phyloP scores from a whole-genome alignment of 495 filamentous ascomycete genomes.

The Aspergillus homomorphus region DNA sequence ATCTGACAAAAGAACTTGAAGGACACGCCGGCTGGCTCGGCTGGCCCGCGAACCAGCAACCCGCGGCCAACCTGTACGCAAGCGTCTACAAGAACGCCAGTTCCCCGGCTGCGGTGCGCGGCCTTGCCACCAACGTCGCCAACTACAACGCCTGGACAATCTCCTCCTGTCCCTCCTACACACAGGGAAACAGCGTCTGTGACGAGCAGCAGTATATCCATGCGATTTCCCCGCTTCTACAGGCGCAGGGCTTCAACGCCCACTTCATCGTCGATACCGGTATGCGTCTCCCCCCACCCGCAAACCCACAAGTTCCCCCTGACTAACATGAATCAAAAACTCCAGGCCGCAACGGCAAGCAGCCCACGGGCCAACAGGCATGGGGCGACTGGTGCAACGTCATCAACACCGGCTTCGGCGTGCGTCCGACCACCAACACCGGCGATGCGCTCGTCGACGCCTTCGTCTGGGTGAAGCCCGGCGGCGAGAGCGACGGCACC shows the following conservation, averaged over 20 bases:
- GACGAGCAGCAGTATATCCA: conserved; percentile 75
- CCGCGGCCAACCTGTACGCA: conserved; percentile 67
- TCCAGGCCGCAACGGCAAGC: conserved; percentile 61
- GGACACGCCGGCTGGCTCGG: conserved; percentile 70
- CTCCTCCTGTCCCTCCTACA: conserved; percentile 42
- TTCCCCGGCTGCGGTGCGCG: conserved; percentile 63
- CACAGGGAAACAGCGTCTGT: conserved; percentile 42
- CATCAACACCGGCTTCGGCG: conserved; percentile 70
- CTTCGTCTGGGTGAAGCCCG: conserved; percentile 84
- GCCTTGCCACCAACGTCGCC: conserved; percentile 74
- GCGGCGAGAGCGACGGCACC: conserved; percentile 79
- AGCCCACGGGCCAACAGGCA: conserved; percentile 57
- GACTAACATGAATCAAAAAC: not conserved
- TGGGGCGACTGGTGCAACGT: conserved; percentile 89
- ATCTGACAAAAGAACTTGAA: conserved; percentile 8
- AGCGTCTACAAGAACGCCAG: conserved; percentile 64
- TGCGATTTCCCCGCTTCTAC: conserved; percentile 60
- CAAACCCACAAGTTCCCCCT: not conserved
- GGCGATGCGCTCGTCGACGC: conserved; percentile 63
- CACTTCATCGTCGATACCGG: conserved; percentile 70
- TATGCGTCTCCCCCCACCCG: conserved; percentile 14
- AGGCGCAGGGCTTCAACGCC: conserved; percentile 59
- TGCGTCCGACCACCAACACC: conserved; percentile 61
- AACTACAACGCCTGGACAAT: conserved; percentile 68
- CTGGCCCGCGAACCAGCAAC: conserved; percentile 73